A percentile compares a stretch with the other conserved stretches of the same genome.
Evolutionary conservation across 108 stramenopile species (phyloP).

Genomic region (Conticribra guillardii): DNA sequence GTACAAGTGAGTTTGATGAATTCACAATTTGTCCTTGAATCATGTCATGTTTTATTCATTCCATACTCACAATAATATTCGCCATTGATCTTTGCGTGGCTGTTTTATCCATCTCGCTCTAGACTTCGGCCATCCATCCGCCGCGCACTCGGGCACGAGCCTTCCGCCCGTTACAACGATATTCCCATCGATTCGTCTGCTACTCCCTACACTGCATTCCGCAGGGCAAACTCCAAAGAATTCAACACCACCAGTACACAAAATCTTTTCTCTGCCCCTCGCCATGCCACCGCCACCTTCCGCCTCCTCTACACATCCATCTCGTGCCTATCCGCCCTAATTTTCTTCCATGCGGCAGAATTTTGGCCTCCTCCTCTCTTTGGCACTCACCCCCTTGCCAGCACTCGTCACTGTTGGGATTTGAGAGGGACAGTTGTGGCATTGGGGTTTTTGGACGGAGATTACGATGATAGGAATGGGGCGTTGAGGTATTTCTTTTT

Average conservation of each 20-base stretch:
- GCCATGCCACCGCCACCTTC: conserved; percentile 83
- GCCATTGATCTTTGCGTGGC: no score
- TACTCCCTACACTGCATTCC: conserved; percentile 9
- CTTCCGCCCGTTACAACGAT: conserved; percentile 30
- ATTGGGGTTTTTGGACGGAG: conserved; percentile 54
- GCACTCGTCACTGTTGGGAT: conserved; percentile 82
- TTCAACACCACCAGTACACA: conserved; percentile 13
- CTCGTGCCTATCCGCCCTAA: conserved; percentile 56
- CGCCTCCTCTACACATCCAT: conserved; percentile 59
- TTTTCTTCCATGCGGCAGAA: conserved; percentile 59
- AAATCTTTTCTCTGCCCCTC: conserved; percentile 72
- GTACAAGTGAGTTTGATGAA: conserved; percentile 20
- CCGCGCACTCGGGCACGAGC: conserved; percentile 48
- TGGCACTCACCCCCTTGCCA: conserved; percentile 55
- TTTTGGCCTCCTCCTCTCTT: conserved; percentile 80
- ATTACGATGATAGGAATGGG: conserved; percentile 70
- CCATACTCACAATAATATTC: no score
- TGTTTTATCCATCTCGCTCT: neutral
- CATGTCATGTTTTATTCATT: neutral
- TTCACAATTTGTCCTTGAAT: neutral
- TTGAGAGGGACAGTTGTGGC: conserved; percentile 58
- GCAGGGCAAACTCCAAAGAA: conserved; percentile 14
- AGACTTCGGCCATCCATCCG: conserved; percentile 40
- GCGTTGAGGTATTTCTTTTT: conserved; percentile 72
- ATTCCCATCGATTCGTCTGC: conserved; percentile 4